A percentile compares a stretch with the other conserved stretches of the same genome.
These are phyloP conservation scores for Truncatella angustata DNA, from an alignment of 2,329 filamentous ascomycete genomes.

Conservation along the genomic window DNA sequence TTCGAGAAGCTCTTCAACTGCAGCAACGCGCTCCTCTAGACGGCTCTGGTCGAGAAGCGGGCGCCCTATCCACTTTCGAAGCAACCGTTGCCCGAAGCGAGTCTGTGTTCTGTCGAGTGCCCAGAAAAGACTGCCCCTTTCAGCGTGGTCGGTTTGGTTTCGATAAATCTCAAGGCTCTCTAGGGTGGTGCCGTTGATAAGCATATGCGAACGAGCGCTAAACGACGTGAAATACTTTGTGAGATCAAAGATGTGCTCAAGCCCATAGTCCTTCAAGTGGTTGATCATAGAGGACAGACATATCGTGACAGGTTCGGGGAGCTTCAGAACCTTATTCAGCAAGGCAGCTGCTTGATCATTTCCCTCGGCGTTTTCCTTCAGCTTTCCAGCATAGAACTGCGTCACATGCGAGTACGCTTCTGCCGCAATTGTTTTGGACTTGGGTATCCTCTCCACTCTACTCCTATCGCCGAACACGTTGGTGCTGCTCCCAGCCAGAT, in stretches of 20 bases:
- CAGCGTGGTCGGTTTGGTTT: conserved; percentile 83
- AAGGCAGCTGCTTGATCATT: conserved; percentile 61
- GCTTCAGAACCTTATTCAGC: conserved; percentile 80
- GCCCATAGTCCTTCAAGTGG: conserved; percentile 85
- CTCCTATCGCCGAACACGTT: conserved; percentile 92
- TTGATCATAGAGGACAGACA: conserved; percentile 97
- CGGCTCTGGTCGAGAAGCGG: conserved; percentile 74
- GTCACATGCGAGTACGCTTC: conserved; percentile 88
- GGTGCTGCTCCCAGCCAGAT: conserved; percentile 83
- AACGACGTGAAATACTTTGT: conserved; percentile 98
- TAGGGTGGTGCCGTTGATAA: conserved; percentile 90
- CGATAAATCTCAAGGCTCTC: conserved; percentile 94
- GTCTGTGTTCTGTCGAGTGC: conserved; percentile 90
- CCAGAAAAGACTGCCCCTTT: conserved; percentile 92
- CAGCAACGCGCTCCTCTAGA: conserved; percentile 76
- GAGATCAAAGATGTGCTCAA: conserved; percentile 92
- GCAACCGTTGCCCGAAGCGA: conserved; percentile 79
- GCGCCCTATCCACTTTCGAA: conserved; percentile 93
- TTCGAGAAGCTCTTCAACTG: conserved; percentile 81
- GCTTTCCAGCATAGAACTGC: conserved; percentile 85
- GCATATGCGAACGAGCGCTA: conserved; percentile 90
- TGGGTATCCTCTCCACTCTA: conserved; percentile 76
- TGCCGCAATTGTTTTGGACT: conserved; percentile 76
- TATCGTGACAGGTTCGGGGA: conserved; percentile 83
- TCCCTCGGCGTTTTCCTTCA: conserved; percentile 59